phyloP scores from a whole-genome alignment of 2,329 filamentous ascomycete species.

The Hymenoscyphus salicellus region DNA sequence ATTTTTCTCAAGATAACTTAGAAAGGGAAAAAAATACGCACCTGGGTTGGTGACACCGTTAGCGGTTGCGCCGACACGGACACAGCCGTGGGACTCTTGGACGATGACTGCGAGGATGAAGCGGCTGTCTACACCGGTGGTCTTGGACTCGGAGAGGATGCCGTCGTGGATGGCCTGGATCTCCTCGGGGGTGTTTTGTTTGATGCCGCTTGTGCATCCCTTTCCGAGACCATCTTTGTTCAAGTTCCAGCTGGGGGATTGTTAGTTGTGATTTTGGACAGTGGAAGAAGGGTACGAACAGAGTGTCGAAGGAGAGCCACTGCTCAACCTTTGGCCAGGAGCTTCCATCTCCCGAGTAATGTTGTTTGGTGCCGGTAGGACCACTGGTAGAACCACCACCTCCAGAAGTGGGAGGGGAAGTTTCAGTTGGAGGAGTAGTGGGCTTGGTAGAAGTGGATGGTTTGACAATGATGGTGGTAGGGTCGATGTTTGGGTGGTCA shows the following conservation, averaged over 20 bases:
- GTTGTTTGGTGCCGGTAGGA: background rate
- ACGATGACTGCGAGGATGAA: slow-evolving; percentile 35
- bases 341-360: slow-evolving; percentile 11
- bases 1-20: too few species aligned
- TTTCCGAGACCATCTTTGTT: slow-evolving; percentile 3
- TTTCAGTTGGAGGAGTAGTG: background rate
- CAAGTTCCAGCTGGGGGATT: slow-evolving; percentile 1
- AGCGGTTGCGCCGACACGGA: slow-evolving; percentile 14
- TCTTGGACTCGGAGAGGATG: slow-evolving; percentile 3
- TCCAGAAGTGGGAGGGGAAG: background rate
- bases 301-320: slow-evolving; percentile 5
- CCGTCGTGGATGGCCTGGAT: slow-evolving; percentile 5
- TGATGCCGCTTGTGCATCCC: background rate
- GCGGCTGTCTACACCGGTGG: slow-evolving; percentile 27
- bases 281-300: background rate
- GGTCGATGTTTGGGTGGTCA: background rate
- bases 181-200: slow-evolving; percentile 11
- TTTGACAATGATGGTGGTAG: background rate
- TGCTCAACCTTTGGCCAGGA: slow-evolving; percentile 8
- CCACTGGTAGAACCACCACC: background rate
- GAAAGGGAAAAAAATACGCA: too few species aligned
- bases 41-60: slow-evolving; percentile 9
- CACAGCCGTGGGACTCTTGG: slow-evolving; percentile 35
- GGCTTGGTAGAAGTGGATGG: background rate
- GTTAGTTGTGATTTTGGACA: background rate